Base-by-base conservation (phyloP, 108 stramenopile species). In the Nitzschia palea region DNA sequence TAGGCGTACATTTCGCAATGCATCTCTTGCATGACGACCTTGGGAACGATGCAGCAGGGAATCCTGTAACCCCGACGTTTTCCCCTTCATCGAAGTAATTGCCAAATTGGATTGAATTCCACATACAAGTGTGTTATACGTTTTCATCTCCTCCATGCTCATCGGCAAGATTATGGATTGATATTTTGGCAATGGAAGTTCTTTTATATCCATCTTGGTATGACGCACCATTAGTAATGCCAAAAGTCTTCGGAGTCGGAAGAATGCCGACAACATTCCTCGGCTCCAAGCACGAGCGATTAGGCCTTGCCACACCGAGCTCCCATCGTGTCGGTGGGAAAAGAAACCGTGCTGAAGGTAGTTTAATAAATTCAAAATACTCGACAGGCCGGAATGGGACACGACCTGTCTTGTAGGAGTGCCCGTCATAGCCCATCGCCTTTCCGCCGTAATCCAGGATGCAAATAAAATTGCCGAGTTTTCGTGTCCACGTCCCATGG, bases 371-470 rank as follows among this genome's bases (percentile, higher is more conserved):
- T 73, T 77, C 29, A 78, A 78, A 9, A 95, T 54, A 37, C 82
- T 86, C 31, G 55, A 50, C 27, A 88, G 47, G 4, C 78, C 84
- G 34, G 58, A 72, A 50, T 85, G 76, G 2, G 62, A 53, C 0
- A 71, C 63, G 6, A 80, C 77, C 77, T 87, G 85, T 31, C 76
- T 77, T 32, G 94, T 90, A 12, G 94, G 94, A 4, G 94, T 95
- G 26, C 94, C 94, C 8, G 89, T 95, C 90, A 91, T 91, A 3
- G 78, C 82, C 90, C 88, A 95, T 3, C 83, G 76, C 18, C 86
- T 71, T 55, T 82, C 70, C 1, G 92, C 87, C 15, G 61, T 32
- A 33, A 95, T 80, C 90, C 90, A 91, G 2, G 74, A 75, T 15
- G 89, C 87, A 68, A 95, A 91, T 43, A 78, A 76, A 43, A 95